phyloP scores from a whole-genome alignment of 139 green algal genomes.

The Tetratostichococcus sp. region DNA sequence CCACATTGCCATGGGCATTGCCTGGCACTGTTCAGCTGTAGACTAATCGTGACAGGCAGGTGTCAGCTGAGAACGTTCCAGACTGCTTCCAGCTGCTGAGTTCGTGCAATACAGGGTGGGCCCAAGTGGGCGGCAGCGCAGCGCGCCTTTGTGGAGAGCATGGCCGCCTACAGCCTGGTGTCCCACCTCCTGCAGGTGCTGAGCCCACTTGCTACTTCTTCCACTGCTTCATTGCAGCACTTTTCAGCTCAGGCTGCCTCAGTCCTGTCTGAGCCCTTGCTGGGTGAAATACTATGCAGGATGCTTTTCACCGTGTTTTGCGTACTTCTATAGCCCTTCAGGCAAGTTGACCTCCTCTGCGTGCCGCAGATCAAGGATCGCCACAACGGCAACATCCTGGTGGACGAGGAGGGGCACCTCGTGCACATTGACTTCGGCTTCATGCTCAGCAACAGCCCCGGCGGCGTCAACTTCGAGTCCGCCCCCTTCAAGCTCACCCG shows the following conservation, averaged over 20 bases:
- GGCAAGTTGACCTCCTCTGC: no score
- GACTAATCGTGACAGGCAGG: no score
- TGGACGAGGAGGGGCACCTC: constrained; percentile 78
- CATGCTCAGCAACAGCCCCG: constrained; percentile 84
- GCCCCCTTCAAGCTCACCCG: constrained; percentile 90
- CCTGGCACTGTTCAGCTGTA: not conserved
- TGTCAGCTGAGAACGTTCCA: no score
- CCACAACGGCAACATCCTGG: constrained; percentile 90
- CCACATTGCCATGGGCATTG: no score
- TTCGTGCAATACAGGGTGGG: constrained; percentile 43
- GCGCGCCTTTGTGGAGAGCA: constrained; percentile 87
- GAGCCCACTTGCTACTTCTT: not conserved
- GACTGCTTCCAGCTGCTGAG: no score
- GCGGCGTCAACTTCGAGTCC: constrained; percentile 81
- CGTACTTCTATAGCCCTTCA: no score
- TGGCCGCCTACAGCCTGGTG: constrained; percentile 81
- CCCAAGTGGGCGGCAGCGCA: constrained; percentile 65
- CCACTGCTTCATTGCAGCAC: no score
- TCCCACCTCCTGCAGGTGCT: constrained; percentile 72
- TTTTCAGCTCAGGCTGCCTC: no score
- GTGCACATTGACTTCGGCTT: constrained; percentile 99
- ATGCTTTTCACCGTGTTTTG: no score
- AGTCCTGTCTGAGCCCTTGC: no score
- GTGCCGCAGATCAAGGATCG: constrained; percentile 51
- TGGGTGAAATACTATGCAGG: no score